Evolutionary conservation across 1,284 basidiomycete species (phyloP), one percentile per base, ranked within the genome.

Genomic region (Sporisorium exsertum): DNA sequence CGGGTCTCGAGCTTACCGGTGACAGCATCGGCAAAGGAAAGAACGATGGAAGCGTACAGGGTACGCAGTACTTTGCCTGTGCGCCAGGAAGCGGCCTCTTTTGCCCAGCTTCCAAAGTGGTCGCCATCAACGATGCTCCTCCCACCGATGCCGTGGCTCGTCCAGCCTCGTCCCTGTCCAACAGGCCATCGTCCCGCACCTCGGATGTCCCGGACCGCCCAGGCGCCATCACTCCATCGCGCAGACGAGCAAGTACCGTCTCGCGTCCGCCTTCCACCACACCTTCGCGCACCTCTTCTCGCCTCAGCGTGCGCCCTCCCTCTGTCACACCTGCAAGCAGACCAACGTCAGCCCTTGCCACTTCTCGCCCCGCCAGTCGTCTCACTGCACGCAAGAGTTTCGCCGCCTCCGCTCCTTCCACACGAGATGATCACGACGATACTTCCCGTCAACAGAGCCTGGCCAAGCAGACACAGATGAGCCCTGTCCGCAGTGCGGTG

Each of bases 61-160:
- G 93, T 46, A 90, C 91, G 50, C 91, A 89, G 82, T 98, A 99
- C 86, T 99, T 99, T 83, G 84, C 88, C 0, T 97, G 95, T 85
- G 90, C 92, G 27, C 90, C 91, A 0, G 90, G 90, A 58, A 95
- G 94, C 78, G 96, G 96, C 40, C 93, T 99, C 49, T 99, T 98
- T 84, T 92, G 95, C 33, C 90, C 92, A 8, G 88, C 90, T 0
- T 88, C 90, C 52, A 97, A 97, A 84, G 89, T 98, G 26, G 64
- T 77, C 5, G 69, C 68, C 18, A 56, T 82, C 56, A 72, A 65
- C 37, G 56, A 70, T 12, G 52, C 55, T 9, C 72, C 81, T 20
- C 77, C 78, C 0, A 78, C 69, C 32, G 81, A 81, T 56, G 83
- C 83, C 5, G 80, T 80, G 2, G 78, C 82, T 5, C 76, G 83